Conservation (phyloP, 495 filamentous ascomycete species). For the Daldinia vernicosa region DNA sequence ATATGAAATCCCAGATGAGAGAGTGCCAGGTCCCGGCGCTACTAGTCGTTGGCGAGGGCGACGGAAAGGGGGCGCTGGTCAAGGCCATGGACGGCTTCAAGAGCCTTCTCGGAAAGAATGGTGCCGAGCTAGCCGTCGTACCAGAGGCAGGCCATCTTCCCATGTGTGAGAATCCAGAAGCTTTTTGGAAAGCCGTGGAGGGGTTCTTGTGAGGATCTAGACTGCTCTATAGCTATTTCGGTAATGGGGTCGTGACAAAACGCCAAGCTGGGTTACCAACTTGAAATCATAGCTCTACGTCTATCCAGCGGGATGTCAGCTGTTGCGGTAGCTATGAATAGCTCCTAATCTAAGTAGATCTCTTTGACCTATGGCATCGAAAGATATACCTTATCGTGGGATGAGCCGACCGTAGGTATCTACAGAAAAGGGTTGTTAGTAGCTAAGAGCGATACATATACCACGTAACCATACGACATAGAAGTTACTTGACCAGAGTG, state of each 20-base stretch:
- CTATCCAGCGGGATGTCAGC: neutral
- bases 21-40: slow-evolving; percentile 65
- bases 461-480: neutral
- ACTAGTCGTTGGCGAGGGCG: slow-evolving; percentile 74
- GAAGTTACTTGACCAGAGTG: neutral
- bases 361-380: neutral
- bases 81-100: slow-evolving; percentile 80
- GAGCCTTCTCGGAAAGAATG: slow-evolving; percentile 57
- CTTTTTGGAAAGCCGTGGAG: slow-evolving; percentile 69
- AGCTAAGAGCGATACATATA: neutral
- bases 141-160: slow-evolving; percentile 78
- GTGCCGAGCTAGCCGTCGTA: slow-evolving; percentile 67
- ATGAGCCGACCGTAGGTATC: neutral
- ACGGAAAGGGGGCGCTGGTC: slow-evolving; percentile 73
- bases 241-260: neutral
- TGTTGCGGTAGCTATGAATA: neutral
- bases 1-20: slow-evolving; percentile 72
- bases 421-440: neutral
- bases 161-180: slow-evolving; percentile 78
- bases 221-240: neutral
- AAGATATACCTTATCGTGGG: neutral
- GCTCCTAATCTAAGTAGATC: neutral
- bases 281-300: neutral
- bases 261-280: neutral
- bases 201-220: slow-evolving; percentile 53